These are phyloP conservation scores for Exophiala dermatitidis DNA, from an alignment of 2,329 filamentous ascomycete species.

Conservation along the genomic window DNA sequence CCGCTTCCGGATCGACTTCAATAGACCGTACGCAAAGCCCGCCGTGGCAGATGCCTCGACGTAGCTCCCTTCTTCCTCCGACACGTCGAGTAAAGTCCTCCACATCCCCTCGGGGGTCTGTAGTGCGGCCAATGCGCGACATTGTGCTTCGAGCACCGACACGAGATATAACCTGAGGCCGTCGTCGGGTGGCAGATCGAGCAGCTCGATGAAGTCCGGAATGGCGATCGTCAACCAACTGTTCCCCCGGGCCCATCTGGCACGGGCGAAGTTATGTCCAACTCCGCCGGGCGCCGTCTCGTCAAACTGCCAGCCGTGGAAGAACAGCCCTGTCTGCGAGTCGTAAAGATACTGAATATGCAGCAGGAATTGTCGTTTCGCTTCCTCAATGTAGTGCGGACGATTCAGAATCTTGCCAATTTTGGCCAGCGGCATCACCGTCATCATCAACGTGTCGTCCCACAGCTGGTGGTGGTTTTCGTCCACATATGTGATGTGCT, in stretches of 20 bases:
- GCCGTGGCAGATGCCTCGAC: constrained; percentile 70
- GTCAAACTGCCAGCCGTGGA: constrained; percentile 75
- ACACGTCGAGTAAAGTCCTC: constrained; percentile 65
- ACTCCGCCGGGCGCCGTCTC: constrained; percentile 45
- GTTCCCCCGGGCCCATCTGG: constrained; percentile 51
- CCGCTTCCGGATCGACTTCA: constrained; percentile 63
- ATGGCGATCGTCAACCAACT: constrained; percentile 75
- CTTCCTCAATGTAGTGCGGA: constrained; percentile 68
- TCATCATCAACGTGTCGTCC: constrained; percentile 88
- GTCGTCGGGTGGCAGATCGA: constrained; percentile 50
- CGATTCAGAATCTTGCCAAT: constrained; percentile 64
- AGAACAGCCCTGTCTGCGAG: constrained; percentile 63
- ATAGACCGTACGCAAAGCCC: constrained; percentile 71
- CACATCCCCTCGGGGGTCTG: constrained; percentile 61
- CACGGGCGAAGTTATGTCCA: constrained; percentile 51
- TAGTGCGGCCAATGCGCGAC: constrained; percentile 53
- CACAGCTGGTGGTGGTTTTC: constrained; percentile 69
- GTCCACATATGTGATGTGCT: constrained; percentile 66
- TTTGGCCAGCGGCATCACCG: constrained; percentile 70
- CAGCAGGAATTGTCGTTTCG: constrained; percentile 67
- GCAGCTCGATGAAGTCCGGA: constrained; percentile 68
- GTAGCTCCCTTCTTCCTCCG: constrained; percentile 62
- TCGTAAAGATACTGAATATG: constrained; percentile 76
- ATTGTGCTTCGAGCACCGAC: constrained; percentile 60
- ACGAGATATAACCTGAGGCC: constrained; percentile 49